Conservation (phyloP, 345 rosid genomes). For the Gynandropsis gynandra region DNA sequence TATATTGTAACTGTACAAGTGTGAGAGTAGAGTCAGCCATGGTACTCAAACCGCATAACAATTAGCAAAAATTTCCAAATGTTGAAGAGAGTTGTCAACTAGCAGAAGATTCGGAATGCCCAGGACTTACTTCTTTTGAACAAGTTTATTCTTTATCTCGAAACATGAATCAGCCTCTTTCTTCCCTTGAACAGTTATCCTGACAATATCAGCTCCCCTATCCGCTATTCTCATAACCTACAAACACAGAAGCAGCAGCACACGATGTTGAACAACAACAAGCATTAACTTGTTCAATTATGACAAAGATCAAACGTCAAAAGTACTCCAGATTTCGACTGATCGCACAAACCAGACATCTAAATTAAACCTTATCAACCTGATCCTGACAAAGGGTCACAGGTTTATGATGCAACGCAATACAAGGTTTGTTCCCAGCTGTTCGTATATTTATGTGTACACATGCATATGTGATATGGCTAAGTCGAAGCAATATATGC, state of each 20-base stretch:
- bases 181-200: slow-evolving; percentile 98
- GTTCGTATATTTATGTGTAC: neutral
- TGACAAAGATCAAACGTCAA: too few relatives aligned
- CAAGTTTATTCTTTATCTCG: slow-evolving; percentile 83
- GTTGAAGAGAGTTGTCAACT: neutral
- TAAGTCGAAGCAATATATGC: slow-evolving; percentile 8
- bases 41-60: neutral
- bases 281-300: too few relatives aligned
- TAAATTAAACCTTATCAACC: too few relatives aligned
- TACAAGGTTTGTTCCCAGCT: neutral
- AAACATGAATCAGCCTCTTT: slow-evolving; percentile 96
- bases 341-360: too few relatives aligned
- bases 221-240: slow-evolving; percentile 97
- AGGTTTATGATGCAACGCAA: neutral
- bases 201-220: slow-evolving; percentile 83
- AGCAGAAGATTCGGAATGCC: slow-evolving; percentile 7
- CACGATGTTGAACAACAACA: too few relatives aligned
- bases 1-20: slow-evolving; percentile 71
- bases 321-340: too few relatives aligned
- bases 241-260: slow-evolving; percentile 17
- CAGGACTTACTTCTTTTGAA: slow-evolving; percentile 71
- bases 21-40: slow-evolving; percentile 9
- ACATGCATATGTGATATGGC: neutral
- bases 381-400: slow-evolving; percentile 4
- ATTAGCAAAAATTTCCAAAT: neutral